phyloP scores from a whole-genome alignment of 2,329 filamentous ascomycete species.

The Setomelanomma holmii region DNA sequence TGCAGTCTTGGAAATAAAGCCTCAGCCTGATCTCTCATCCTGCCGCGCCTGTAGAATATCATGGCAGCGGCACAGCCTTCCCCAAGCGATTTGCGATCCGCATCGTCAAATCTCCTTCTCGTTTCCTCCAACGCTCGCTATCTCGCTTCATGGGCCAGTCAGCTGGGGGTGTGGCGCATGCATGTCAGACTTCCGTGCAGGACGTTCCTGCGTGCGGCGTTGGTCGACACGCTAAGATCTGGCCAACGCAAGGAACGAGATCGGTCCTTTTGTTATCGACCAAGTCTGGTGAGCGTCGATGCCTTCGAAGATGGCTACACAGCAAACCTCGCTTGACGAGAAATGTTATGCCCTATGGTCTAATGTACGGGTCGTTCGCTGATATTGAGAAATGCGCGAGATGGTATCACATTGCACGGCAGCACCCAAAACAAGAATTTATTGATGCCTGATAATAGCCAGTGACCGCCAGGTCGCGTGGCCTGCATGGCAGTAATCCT shows the following conservation, averaged over 20 bases:
- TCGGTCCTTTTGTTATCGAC: background rate
- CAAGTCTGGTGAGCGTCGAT: background rate
- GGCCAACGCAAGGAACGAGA: background rate
- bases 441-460: background rate
- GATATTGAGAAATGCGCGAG: background rate
- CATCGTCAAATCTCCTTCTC: slow-evolving; percentile 19
- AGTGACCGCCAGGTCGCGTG: too few species aligned
- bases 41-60: slow-evolving; percentile 1
- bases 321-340: too few species aligned
- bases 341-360: too few species aligned
- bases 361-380: too few species aligned
- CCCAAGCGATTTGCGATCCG: slow-evolving; percentile 13
- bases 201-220: slow-evolving; percentile 6
- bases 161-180: slow-evolving; percentile 10
- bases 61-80: background rate
- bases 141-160: slow-evolving; percentile 24
- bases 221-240: slow-evolving; percentile 3
- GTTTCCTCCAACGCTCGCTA: slow-evolving; percentile 17
- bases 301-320: too few species aligned
- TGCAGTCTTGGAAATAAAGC: slow-evolving; percentile 5
- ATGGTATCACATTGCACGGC: background rate
- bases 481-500: too few species aligned
- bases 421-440: background rate
- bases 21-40: background rate
- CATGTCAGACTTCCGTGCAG: slow-evolving; percentile 15